Evolutionary conservation across 129 eudicot species (phyloP).

Genomic region (Silybum marianum): DNA sequence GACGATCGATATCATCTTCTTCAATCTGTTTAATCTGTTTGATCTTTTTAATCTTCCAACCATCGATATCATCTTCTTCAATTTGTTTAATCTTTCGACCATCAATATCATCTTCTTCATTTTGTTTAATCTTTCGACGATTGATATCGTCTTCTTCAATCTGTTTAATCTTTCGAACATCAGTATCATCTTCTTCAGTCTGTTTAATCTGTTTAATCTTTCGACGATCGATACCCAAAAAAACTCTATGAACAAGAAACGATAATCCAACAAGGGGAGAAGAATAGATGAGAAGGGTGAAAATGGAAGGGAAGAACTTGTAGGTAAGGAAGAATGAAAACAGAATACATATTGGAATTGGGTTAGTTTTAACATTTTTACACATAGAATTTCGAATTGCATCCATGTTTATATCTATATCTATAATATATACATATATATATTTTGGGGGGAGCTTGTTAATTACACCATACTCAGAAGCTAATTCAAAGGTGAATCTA

Average conservation of each 20-base stretch:
- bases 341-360: conserved; percentile 37
- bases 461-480: conserved; percentile 14
- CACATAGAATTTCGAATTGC: conserved; percentile 35
- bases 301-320: conserved; percentile 47
- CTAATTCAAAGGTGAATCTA: conserved; percentile 15
- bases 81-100: neutral
- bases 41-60: neutral
- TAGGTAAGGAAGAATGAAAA: conserved; percentile 44
- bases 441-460: neutral
- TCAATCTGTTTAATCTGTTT: conserved; percentile 7
- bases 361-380: conserved; percentile 40
- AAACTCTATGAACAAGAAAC: conserved; percentile 30
- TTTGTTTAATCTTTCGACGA: neutral
- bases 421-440: neutral
- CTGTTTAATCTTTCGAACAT: no score
- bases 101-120: conserved; percentile 1
- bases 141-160: neutral
- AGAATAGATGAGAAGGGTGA: conserved; percentile 41
- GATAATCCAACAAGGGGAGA: conserved; percentile 33
- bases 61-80: neutral
- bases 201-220: conserved; percentile 3
- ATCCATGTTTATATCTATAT: conserved; percentile 48
- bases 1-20: neutral
- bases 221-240: conserved; percentile 19
- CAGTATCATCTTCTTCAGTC: neutral